Evolutionary conservation across 2,329 filamentous ascomycete genomes (phyloP).

Genomic region (Pestalotiopsis fici): DNA sequence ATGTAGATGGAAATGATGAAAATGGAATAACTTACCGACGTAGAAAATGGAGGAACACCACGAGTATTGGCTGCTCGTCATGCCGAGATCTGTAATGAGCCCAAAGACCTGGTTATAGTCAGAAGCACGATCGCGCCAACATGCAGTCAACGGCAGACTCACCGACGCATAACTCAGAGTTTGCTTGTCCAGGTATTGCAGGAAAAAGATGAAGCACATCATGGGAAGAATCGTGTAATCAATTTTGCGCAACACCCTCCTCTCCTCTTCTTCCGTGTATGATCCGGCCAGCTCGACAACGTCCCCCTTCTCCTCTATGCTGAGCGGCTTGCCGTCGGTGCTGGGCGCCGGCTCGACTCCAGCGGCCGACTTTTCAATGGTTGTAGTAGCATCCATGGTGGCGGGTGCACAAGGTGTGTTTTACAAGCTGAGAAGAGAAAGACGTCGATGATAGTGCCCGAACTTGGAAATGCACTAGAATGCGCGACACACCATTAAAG

Average conservation of each 20-base stretch:
- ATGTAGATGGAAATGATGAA: not conserved
- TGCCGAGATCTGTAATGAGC: slow-evolving; percentile 43
- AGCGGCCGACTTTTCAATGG: not conserved
- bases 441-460: not conserved
- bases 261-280: slow-evolving; percentile 32
- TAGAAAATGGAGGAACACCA: slow-evolving; percentile 50
- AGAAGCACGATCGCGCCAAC: not conserved
- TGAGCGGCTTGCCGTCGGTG: slow-evolving; percentile 14
- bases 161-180: slow-evolving; percentile 48
- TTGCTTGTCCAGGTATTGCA: slow-evolving; percentile 50
- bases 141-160: not conserved
- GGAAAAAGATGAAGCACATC: slow-evolving; percentile 43
- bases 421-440: no score
- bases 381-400: not conserved
- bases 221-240: slow-evolving; percentile 31
- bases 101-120: slow-evolving; percentile 30
- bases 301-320: slow-evolving; percentile 7
- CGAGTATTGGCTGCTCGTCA: slow-evolving; percentile 47
- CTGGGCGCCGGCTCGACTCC: not conserved
- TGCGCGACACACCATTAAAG: not conserved
- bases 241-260: slow-evolving; percentile 31
- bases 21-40: slow-evolving; percentile 26
- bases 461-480: not conserved
- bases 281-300: slow-evolving; percentile 16
- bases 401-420: not conserved